Evolutionary conservation across 2,329 filamentous ascomycete genomes (phyloP), one percentile per base, ranked within the genome.

Genomic region (Xylariaceae sp.): DNA sequence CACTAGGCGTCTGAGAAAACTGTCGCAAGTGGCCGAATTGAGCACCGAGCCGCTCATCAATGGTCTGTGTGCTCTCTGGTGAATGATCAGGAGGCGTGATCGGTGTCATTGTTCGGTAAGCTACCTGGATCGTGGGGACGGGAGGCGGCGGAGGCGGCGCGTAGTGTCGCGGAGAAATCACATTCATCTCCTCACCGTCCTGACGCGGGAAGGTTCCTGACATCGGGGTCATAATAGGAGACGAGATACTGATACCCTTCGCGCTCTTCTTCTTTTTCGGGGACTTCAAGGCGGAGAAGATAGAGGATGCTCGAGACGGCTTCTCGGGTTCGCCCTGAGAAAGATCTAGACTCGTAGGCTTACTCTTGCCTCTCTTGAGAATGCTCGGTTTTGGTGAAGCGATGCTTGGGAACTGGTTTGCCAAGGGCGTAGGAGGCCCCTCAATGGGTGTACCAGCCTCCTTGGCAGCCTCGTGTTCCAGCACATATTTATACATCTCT

Each of bases 401-500:
- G 0, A 58, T 30, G 13, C 52, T 58, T 34, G 68, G 57, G n/a
- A 57, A 59, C 45, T 68, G 69, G 4, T 73, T 73, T 10, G 70
- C 64, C 8, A 77, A 59, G 13, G 78, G 77, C 18, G 72, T 60
- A 57, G 74, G 74, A 44, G 78, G 76, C 4, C 71, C 72, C 18
- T 80, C 77, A 50, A 83, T 75, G 15, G 73, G 73, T 48, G 82
- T 70, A 37, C 85, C 84, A 52, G 78, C 78, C 64, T 80, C 77
- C 72, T 86, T 87, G 55, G 84, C 84, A 59, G 82, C 84, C 69
- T 97, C 92, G 67, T 96, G 89, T 73, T 92, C 90, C 86, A 96
- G 88, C 64, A 96, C 92, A 66, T 92, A 88, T 62, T 87, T 91
- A 75, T 97, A 97, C 72, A 97, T 86, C 68, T 90, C 86, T 73